Base-by-base conservation (phyloP, 768 basidiomycete genomes). In the Suillus clintonianus region DNA sequence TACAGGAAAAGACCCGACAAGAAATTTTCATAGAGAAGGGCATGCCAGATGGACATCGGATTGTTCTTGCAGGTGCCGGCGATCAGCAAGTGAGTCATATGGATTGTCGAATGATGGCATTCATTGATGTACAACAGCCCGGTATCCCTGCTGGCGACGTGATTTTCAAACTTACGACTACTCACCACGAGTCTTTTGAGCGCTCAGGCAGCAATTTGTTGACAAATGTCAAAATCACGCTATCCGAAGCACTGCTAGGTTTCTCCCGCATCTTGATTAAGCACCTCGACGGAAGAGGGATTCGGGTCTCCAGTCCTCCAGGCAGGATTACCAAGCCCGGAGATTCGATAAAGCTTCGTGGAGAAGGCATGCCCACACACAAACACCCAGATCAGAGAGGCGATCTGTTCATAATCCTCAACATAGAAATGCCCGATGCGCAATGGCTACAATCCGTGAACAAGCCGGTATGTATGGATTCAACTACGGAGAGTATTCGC, bases 181-280 rank as follows among this genome's bases (percentile, higher is more conserved):
- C 77, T 39, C 84, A 84, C 0, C 96, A 99, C 67, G 80, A 86
- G 6, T 87, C 90, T 2, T 96, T 99, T 71, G 90, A 92, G 69
- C 88, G 94, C 42, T 88, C 89, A 13, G 91, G 91, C 59, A 86
- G 87, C 64, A 91, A 96, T 71, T 83, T 99, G 37, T 80, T 92
- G 43, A 88, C 92, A 3, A 87, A 85, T 37, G 86, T 95, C 62
- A 88, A 88, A 53, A 89, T 99, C 62, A 96, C 94, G 0, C 82
- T 99, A 34, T 96, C 95, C 11, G 97, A 99, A 77, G 93, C 95
- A 4, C 84, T 99, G 11, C 84, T 97, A 60, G 97, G 97, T n/a
- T 96, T 99, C 79, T 92, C 89, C 54, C 87, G 97, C 32, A 89
- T 98, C 65, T 78, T 97, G 27, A 80, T 99, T 62, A 92, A 89